Base-by-base conservation (phyloP, 2,329 filamentous ascomycete species). In the Trichocomaceae sp. region DNA sequence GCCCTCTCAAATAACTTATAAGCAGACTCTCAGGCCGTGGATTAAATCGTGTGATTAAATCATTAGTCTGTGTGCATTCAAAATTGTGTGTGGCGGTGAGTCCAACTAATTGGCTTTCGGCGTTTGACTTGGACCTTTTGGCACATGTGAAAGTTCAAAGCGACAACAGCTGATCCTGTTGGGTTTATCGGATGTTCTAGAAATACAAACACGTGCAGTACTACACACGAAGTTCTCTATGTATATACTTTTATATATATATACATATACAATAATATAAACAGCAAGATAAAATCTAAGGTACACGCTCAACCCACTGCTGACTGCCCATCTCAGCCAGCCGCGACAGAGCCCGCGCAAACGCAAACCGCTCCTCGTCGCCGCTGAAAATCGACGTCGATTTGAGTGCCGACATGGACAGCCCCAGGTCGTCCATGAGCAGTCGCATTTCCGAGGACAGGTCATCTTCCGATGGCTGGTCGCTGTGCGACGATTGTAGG, bases 291-390 rank as follows among this genome's bases (percentile, higher is more conserved):
- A n/a, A n/a, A n/a, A n/a, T n/a, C n/a, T n/a, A n/a, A n/a, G n/a
- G n/a, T n/a, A n/a, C 91, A 13, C 90, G 74, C 73, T 97, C 92
- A 2, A 97, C 88, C 93, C 93, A 99, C 69, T 96, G 87, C 69
- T 84, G 83, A 69, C 89, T 93, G 19, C 90, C 89, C 93, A 99
- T 99, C 72, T 97, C 90, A 53, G 79, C 86, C 58, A 99, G 74
- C 54, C 93, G 78, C 52, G 86, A 91, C 62, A 97, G 71, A 1
- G 93, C 93, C 52, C 93, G 78, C 22, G 90, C 90, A 76, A 99
- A 99, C 0, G 93, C 93, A 75, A 99, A 99, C 0, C 90, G 83
- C 73, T 99, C 93, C 75, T 99, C 93, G 56, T 96, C 93, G 41
- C 93, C 93, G 1, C 86, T 88, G 70, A 99, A 99, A 39, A 97